Percentiles rank a stretch among this genome's conserved stretches.
phyloP scores from a whole-genome alignment of 257 asterid genomes.

The Voacanga thouarsii region DNA sequence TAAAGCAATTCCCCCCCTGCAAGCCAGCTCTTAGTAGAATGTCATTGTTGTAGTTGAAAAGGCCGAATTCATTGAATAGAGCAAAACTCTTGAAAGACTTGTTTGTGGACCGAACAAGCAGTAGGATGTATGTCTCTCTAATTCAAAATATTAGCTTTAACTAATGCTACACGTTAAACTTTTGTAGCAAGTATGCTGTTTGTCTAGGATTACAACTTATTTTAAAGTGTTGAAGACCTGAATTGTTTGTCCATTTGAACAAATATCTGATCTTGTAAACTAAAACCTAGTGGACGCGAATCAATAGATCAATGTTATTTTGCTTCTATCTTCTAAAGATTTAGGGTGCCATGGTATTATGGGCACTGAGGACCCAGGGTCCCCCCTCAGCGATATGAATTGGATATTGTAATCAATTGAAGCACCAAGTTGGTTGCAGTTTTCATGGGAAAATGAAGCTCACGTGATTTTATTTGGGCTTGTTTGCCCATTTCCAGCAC shows the following conservation, averaged over 20 bases:
- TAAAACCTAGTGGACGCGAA: background rate
- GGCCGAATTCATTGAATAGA: background rate
- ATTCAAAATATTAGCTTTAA: no score
- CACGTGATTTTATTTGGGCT: conserved; percentile 34
- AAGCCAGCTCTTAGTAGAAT: background rate
- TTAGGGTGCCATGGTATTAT: background rate
- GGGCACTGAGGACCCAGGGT: background rate
- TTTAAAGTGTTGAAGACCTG: background rate
- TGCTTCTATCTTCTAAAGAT: background rate
- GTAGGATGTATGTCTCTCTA: background rate
- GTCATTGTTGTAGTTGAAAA: background rate
- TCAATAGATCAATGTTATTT: background rate
- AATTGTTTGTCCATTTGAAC: background rate
- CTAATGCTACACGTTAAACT: background rate
- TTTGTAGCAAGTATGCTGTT: background rate
- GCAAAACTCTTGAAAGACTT: background rate
- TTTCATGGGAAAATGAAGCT: conserved; percentile 10
- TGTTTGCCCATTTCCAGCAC: conserved; percentile 28
- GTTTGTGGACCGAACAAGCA: background rate
- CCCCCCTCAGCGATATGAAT: background rate
- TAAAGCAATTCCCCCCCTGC: background rate
- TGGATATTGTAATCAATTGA: conserved; percentile 9
- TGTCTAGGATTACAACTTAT: background rate
- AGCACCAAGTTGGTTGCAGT: conserved; percentile 12
- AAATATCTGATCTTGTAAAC: background rate